phyloP scores from a whole-genome alignment of 1,139 yeast genomes.

The Sugiyamaella sp. region DNA sequence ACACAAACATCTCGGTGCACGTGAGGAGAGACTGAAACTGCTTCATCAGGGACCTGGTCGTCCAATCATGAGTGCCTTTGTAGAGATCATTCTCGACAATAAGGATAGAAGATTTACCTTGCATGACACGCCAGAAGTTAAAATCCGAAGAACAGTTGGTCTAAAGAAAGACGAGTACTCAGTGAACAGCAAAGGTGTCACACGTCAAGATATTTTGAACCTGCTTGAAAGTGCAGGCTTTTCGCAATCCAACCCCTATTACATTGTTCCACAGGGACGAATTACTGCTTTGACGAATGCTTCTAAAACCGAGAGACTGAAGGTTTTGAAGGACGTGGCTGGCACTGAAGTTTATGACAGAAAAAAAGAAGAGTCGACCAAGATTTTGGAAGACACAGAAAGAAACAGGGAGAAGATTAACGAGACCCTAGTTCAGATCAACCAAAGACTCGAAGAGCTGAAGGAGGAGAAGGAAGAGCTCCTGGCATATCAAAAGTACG shows the following conservation, averaged over 20 bases:
- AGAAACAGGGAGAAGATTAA: conserved; percentile 73
- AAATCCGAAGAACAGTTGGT: conserved; percentile 86
- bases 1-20: conserved; percentile 71
- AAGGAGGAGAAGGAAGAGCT: conserved; percentile 81
- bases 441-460: conserved; percentile 72
- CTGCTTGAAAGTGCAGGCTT: conserved; percentile 91
- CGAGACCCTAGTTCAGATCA: conserved; percentile 70
- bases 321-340: conserved; percentile 84
- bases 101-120: conserved; percentile 74
- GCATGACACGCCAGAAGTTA: conserved; percentile 62
- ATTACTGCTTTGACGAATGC: conserved; percentile 83
- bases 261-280: conserved; percentile 96
- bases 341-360: conserved; percentile 93
- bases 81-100: conserved; percentile 86
- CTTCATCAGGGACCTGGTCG: conserved; percentile 79
- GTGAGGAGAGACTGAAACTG: conserved; percentile 86
- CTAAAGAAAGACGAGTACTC: conserved; percentile 85
- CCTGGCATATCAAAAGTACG: conserved; percentile 66
- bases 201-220: conserved; percentile 80
- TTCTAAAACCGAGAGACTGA: conserved; percentile 77
- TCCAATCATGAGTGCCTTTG: conserved; percentile 90
- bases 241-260: conserved; percentile 87
- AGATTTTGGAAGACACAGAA: conserved; percentile 75
- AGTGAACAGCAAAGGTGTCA: conserved; percentile 74
- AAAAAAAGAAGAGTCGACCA: conserved; percentile 74